Evolutionary conservation across 2,329 filamentous ascomycete genomes (phyloP), one percentile per base, ranked within the genome.

Genomic region (Phyllosticta citriasiana): DNA sequence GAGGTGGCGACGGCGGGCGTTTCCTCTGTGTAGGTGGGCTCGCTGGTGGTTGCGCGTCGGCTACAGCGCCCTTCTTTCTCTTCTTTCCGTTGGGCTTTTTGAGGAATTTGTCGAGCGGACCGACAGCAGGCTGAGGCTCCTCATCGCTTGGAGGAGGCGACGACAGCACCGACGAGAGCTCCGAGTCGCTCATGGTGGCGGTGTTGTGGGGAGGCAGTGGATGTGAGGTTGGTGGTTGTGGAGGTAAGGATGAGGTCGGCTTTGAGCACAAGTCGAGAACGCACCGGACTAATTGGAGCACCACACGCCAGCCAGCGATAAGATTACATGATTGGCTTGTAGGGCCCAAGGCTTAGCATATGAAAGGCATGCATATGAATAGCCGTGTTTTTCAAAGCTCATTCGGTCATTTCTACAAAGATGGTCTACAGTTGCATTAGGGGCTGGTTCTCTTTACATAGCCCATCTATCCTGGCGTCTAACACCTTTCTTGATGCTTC

Each of bases 1-100:
- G 93, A 8, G 90, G 87, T 67, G 93, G 93, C 66, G 92, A 97
- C 22, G 91, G 87, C 62, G 88, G 86, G 72, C 93, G 83, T 80
- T 94, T 95, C 69, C 84, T 81, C 75, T 81, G 82, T 69, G 81
- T 76, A 64, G 81, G 69, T 63, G 73, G 69, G 40, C 73, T 73
- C 56, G 75, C 71, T 19, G 75, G 73, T 62, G 75, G 73, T 66
- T 78, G 72, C 71, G 68, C 71, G 73, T 62, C 67, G 67, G 64
- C 73, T 63, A 63, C 72, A 72, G 63, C 67, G 70, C 65, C 68
- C 66, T 59, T 65, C 64, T 66, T 70, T 66, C 67, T 71, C 65
- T 71, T 70, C 62, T 66, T 64, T 2, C 67, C 63, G 16, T 65
- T 64, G n/a, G 67, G 54, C 61, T 71, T 72, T 14, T 65, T 58